Conservation (phyloP, 495 filamentous ascomycete species). For the Neurospora africana region DNA sequence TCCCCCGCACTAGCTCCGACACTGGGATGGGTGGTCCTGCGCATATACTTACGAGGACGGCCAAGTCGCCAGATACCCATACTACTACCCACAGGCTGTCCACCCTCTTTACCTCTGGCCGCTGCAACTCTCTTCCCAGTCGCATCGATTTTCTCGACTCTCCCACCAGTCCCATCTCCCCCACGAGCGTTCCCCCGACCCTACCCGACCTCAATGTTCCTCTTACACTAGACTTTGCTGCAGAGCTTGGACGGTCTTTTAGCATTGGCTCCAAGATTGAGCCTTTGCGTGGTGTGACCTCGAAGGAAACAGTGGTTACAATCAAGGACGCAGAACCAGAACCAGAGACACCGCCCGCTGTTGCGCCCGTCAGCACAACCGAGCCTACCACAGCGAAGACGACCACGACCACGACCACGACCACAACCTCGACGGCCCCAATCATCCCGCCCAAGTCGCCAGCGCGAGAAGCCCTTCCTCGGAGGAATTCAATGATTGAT, state of each 20-base stretch:
- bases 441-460: not conserved
- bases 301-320: constrained; percentile 5
- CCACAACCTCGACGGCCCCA: constrained; percentile 21
- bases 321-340: constrained; percentile 16
- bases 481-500: constrained; percentile 29
- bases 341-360: constrained; percentile 5
- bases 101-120: constrained; percentile 26
- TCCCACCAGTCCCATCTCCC: constrained; percentile 9
- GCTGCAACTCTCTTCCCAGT: constrained; percentile 1
- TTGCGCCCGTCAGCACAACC: constrained; percentile 5
- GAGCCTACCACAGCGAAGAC: not conserved
- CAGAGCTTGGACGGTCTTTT: not conserved
- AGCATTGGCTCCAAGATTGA: constrained; percentile 9
- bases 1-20: not conserved
- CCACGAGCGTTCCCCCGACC: constrained; percentile 4
- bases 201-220: constrained; percentile 1
- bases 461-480: not conserved
- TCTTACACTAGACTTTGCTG: not conserved
- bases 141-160: constrained; percentile 1
- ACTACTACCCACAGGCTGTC: constrained; percentile 20
- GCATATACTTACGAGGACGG: constrained; percentile 27
- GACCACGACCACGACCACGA: constrained; percentile 12
- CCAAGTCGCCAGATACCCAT: not conserved
- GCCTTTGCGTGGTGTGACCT: not conserved
- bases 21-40: constrained; percentile 28